Evolutionary conservation across 768 basidiomycete genomes (phyloP).

Genomic region (Kwoniella pini): DNA sequence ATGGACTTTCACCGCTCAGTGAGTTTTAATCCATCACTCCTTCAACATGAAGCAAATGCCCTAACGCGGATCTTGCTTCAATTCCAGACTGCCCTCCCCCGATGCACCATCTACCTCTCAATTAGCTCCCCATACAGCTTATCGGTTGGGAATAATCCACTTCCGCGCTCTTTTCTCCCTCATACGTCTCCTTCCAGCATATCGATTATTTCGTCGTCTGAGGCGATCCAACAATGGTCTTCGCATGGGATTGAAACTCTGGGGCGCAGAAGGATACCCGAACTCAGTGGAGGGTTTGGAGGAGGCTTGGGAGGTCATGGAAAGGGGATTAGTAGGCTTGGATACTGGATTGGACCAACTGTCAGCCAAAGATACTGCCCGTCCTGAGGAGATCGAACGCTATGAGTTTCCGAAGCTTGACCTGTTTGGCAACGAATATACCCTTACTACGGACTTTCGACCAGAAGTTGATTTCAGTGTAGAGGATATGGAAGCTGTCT

Average conservation of each 20-base stretch:
- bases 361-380: constrained; percentile 11
- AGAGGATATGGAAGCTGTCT: constrained; percentile 48
- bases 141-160: constrained; percentile 49
- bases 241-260: constrained; percentile 50
- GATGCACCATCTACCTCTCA: constrained; percentile 28
- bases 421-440: constrained; percentile 41
- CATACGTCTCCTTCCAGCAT: constrained; percentile 46
- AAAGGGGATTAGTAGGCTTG: constrained; percentile 43
- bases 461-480: constrained; percentile 49
- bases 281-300: constrained; percentile 29
- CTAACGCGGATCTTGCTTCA: background rate
- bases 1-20: constrained; percentile 49
- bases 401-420: constrained; percentile 39
- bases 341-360: constrained; percentile 34
- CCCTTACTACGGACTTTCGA: constrained; percentile 36
- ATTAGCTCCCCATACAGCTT: constrained; percentile 40
- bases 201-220: constrained; percentile 40
- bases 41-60: background rate
- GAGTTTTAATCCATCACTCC: constrained; percentile 8
- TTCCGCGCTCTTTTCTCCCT: constrained; percentile 47
- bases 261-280: constrained; percentile 46
- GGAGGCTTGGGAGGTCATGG: constrained; percentile 53
- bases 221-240: constrained; percentile 44
- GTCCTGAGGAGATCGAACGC: constrained; percentile 14
- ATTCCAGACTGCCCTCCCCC: constrained; percentile 1